These are phyloP conservation scores for Plasmodium cynomolgi DNA, from an alignment of 169 alveolate genomes.

Conservation along the genomic window DNA sequence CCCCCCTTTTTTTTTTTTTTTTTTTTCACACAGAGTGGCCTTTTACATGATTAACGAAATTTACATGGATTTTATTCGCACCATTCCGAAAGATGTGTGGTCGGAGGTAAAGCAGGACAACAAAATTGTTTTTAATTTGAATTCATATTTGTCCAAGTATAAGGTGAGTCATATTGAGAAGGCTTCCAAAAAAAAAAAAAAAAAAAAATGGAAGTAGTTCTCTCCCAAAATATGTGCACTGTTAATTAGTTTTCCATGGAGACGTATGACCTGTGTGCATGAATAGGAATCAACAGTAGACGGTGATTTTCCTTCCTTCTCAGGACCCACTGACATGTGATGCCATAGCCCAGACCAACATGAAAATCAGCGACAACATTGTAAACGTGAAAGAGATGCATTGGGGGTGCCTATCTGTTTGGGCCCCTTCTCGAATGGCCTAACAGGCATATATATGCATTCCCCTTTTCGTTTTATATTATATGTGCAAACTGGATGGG, in stretches of 20 bases:
- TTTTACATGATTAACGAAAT: constrained; percentile 74
- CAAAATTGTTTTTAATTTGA: constrained; percentile 33
- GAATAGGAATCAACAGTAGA: neutral
- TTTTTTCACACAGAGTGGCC: constrained; percentile 28
- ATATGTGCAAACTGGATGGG: too few relatives aligned
- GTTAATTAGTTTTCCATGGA: neutral
- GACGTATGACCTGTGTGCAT: neutral
- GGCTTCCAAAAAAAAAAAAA: neutral
- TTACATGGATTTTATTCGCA: constrained; percentile 33
- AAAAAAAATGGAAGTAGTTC: neutral
- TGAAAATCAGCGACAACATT: constrained; percentile 67
- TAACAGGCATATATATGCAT: neutral
- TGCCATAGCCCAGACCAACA: constrained; percentile 73
- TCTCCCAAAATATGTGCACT: neutral
- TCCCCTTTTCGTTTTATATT: neutral
- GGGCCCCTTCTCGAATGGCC: neutral
- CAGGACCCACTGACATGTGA: constrained; percentile 73
- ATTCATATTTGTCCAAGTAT: constrained; percentile 51
- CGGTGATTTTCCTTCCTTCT: neutral
- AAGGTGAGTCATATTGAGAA: constrained; percentile 26
- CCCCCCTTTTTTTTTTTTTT: neutral
- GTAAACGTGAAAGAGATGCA: constrained; percentile 12
- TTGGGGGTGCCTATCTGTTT: neutral
- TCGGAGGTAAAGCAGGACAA: constrained; percentile 61
- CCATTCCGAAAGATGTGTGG: constrained; percentile 65